These are phyloP conservation scores for Funneliformis caledonium DNA, from an alignment of 371 early-diverging fungal species.

Conservation along the genomic window DNA sequence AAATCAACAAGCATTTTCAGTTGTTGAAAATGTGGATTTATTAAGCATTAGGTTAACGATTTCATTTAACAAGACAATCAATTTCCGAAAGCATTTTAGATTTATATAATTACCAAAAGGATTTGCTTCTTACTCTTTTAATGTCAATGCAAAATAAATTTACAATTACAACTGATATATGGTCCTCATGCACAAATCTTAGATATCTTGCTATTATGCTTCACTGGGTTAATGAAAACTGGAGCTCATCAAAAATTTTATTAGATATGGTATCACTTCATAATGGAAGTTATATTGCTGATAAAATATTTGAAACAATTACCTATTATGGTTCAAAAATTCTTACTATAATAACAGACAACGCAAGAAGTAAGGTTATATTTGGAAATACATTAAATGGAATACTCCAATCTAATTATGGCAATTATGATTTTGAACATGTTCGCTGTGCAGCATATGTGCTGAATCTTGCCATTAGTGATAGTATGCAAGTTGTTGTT, in stretches of 20 bases:
- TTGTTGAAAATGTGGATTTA: neutral
- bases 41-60: neutral
- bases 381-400: neutral
- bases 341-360: neutral
- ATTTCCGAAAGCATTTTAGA: neutral
- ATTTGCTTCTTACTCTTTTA: neutral
- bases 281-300: neutral
- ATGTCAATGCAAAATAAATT: neutral
- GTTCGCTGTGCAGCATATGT: neutral
- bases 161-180: neutral
- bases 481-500: neutral
- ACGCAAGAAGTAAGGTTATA: neutral
- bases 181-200: neutral
- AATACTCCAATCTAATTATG: neutral
- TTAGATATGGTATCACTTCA: neutral
- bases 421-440: neutral
- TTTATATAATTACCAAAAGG: neutral
- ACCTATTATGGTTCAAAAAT: no score
- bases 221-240: neutral
- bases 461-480: neutral
- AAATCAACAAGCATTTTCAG: neutral
- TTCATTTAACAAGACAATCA: neutral
- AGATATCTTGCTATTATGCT: neutral
- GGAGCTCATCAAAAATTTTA: neutral
- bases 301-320: constrained; percentile 40